Evolutionary conservation across 1,284 basidiomycete genomes (phyloP), one percentile per base, ranked within the genome.

Genomic region (Schizophyllum commune): DNA sequence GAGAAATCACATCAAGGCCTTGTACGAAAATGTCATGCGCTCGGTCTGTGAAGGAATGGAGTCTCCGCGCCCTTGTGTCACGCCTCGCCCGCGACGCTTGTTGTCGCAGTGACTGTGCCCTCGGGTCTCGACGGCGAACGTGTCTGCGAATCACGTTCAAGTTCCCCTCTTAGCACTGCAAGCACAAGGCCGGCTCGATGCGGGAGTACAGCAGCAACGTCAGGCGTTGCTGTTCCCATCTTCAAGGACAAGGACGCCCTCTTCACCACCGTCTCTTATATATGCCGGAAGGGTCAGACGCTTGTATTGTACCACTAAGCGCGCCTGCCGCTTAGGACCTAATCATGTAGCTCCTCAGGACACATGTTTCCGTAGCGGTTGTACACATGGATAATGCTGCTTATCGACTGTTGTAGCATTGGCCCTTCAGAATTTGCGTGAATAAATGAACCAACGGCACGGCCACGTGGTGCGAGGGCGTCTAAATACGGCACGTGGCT

Each of bases 231-330:
- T 8, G 96, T 97, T 55, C 96, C 96, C 17, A 96, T 95, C 0
- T 99, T 98, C 84, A 91, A 96, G 76, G 95, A 96, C 79, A 98
- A 98, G 83, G 98, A 98, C 69, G 96, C 96, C 1, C 84, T 99
- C 39, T 84, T 98, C 56, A 99, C 96, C 55, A n/a, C n/a, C n/a
- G n/a, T n/a, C n/a, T n/a, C n/a, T n/a, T n/a, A n/a, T n/a, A n/a
- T n/a, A n/a, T n/a, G n/a, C n/a, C n/a, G n/a, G n/a, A n/a, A n/a
- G n/a, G n/a, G n/a, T n/a, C n/a, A n/a, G n/a, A n/a, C n/a, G n/a
- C n/a, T n/a, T n/a, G n/a, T n/a, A n/a, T n/a, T n/a, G n/a, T n/a
- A n/a, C n/a, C n/a, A n/a, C n/a, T n/a, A n/a, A n/a, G n/a, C n/a
- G n/a, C n/a, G n/a, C n/a, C n/a, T n/a, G n/a, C n/a, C n/a, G n/a